Evolutionary conservation across 1,284 basidiomycete species (phyloP).

Genomic region (Cryptococcus neoformans): DNA sequence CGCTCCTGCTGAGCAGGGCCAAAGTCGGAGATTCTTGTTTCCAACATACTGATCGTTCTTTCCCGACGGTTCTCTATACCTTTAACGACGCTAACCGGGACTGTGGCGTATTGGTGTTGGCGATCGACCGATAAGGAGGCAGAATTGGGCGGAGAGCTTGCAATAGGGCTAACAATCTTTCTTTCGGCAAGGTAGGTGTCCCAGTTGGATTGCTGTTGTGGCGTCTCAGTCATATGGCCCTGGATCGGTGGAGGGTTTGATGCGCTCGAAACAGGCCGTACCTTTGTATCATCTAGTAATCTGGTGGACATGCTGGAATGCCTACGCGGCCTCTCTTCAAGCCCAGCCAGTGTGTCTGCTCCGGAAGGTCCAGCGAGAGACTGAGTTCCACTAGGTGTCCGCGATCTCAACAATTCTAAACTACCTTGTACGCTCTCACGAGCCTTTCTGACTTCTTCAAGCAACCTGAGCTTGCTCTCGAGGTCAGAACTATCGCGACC

Average conservation of each 20-base stretch:
- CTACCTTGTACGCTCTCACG: conserved; percentile 37
- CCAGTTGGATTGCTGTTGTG: conserved; percentile 29
- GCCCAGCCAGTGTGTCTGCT: background rate
- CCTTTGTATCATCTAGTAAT: conserved; percentile 7
- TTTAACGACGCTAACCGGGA: conserved; percentile 15
- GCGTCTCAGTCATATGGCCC: background rate
- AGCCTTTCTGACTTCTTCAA: conserved; percentile 43
- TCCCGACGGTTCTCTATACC: conserved; percentile 20
- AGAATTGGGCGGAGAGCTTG: background rate
- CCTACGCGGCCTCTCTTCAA: background rate
- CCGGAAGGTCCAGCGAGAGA: background rate
- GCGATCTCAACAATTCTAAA: conserved; percentile 33
- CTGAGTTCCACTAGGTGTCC: conserved; percentile 15
- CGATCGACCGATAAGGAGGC: background rate
- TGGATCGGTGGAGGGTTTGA: background rate
- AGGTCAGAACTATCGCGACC: conserved; percentile 28
- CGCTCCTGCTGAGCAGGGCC: conserved; percentile 1
- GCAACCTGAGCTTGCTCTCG: conserved; percentile 34
- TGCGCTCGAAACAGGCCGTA: background rate
- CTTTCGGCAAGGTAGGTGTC: conserved; percentile 37
- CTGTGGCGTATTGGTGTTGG: background rate
- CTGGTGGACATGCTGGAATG: conserved; percentile 13
- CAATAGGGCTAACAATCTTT: conserved; percentile 26
- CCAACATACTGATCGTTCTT: conserved; percentile 33
- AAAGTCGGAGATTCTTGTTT: conserved; percentile 25